Conservation (phyloP, 2,329 filamentous ascomycete genomes). For the Aurifilum marmelostoma region DNA sequence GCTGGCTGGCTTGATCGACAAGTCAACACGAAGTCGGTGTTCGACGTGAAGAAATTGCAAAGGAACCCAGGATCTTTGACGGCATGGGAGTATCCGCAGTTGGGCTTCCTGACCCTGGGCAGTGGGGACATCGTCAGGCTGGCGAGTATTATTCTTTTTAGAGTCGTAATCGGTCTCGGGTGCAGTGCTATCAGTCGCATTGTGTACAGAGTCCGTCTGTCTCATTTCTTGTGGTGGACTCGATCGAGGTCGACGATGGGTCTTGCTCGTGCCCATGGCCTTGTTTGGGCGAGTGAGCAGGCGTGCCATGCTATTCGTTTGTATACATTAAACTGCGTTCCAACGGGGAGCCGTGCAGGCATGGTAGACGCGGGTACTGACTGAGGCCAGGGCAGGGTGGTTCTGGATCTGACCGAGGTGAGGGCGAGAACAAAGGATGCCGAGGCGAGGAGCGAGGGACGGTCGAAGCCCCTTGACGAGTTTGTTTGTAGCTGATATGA, state of each 20-base stretch:
- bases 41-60: slow-evolving; percentile 14
- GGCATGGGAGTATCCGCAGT: slow-evolving; percentile 27
- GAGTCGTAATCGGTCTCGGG: slow-evolving; percentile 20
- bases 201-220: background rate
- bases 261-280: background rate
- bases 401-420: background rate
- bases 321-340: background rate
- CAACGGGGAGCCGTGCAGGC: background rate
- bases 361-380: background rate
- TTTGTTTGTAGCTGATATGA: background rate
- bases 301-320: background rate
- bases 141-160: slow-evolving; percentile 15
- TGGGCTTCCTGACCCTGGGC: slow-evolving; percentile 27
- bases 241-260: background rate
- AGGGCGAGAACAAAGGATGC: slow-evolving; percentile 10
- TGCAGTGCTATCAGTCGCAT: background rate
- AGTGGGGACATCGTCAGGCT: slow-evolving; percentile 21
- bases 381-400: background rate
- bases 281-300: background rate
- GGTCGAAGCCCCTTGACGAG: background rate
- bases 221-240: slow-evolving; percentile 19
- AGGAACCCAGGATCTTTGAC: slow-evolving; percentile 12
- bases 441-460: background rate
- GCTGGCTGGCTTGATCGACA: background rate
- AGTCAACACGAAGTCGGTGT: background rate